Percentiles rank a stretch among this genome's conserved stretches.
Evolutionary conservation across 257 asterid genomes (phyloP).

Genomic region (Rauvolfia tetraphylla): DNA sequence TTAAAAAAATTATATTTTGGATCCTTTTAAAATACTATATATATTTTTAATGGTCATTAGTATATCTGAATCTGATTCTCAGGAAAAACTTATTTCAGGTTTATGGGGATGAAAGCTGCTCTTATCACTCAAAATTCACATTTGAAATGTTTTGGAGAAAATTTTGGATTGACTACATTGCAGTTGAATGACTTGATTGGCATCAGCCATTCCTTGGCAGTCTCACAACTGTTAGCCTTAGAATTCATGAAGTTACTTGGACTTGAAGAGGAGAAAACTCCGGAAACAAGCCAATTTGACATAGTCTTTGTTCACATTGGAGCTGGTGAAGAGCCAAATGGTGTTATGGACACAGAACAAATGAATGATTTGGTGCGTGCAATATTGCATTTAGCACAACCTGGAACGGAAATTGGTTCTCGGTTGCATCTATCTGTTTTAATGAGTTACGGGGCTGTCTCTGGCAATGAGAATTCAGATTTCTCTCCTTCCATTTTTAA

Average conservation of each 20-base stretch:
- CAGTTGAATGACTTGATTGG: conserved; percentile 36
- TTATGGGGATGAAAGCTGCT: conserved; percentile 89
- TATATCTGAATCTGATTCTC: background rate
- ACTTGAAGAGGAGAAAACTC: conserved; percentile 56
- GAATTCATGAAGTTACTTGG: conserved; percentile 66
- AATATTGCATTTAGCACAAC: conserved; percentile 32
- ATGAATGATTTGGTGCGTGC: conserved; percentile 57
- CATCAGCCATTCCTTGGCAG: conserved; percentile 17
- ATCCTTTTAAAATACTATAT: too few relatives aligned
- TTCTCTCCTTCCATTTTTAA: conserved; percentile 30
- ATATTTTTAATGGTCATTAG: too few relatives aligned
- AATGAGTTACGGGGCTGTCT: conserved; percentile 69
- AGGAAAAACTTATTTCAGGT: conserved; percentile 45
- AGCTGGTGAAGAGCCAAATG: conserved; percentile 39
- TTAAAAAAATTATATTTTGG: too few relatives aligned
- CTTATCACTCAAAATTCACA: conserved; percentile 42
- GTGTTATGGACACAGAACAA: conserved; percentile 37
- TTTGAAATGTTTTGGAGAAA: conserved; percentile 49
- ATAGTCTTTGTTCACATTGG: conserved; percentile 58
- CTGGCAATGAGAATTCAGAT: conserved; percentile 31
- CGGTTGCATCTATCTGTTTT: conserved; percentile 70
- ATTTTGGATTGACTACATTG: conserved; percentile 48
- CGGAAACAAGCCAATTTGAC: conserved; percentile 53
- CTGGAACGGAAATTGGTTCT: conserved; percentile 48
- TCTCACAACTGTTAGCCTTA: conserved; percentile 33